These are phyloP conservation scores for Colletotrichum falcatum DNA, from an alignment of 2,329 filamentous ascomycete genomes.

Conservation along the genomic window DNA sequence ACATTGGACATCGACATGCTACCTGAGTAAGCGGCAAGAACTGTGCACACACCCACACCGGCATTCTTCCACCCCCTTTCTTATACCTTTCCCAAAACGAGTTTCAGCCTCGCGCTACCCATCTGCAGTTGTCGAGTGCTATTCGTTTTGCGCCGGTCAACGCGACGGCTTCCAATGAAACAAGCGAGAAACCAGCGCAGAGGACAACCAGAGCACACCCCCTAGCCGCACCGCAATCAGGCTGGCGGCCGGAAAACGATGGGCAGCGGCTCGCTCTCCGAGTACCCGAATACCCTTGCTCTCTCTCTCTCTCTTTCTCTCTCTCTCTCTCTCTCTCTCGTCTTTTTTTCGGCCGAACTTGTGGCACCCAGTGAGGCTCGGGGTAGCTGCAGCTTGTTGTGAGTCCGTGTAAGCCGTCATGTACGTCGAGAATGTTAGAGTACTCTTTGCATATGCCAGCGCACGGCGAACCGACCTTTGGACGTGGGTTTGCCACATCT, in stretches of 20 bases:
- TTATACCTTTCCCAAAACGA: background rate
- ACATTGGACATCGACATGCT: background rate
- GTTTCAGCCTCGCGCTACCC: constrained; percentile 13
- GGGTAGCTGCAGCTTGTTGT: constrained; percentile 20
- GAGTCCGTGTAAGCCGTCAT: constrained; percentile 21
- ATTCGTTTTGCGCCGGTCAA: constrained; percentile 21
- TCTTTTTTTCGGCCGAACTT: constrained; percentile 5
- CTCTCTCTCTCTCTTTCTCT: background rate
- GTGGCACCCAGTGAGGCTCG: constrained; percentile 26
- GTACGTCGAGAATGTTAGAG: constrained; percentile 27
- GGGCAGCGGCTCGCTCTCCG: background rate
- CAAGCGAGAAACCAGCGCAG: constrained; percentile 9
- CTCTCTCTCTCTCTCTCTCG: background rate
- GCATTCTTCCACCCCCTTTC: background rate
- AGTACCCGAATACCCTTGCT: constrained; percentile 3
- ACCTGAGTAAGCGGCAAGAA: background rate
- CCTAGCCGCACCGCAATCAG: constrained; percentile 17
- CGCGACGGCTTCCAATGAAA: constrained; percentile 32
- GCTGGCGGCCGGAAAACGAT: background rate
- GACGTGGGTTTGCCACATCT: constrained; percentile 24
- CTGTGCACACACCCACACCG: constrained; percentile 1
- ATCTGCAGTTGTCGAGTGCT: constrained; percentile 22
- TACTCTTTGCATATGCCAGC: constrained; percentile 34
- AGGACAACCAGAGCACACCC: constrained; percentile 29
- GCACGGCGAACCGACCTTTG: constrained; percentile 28